phyloP scores from a whole-genome alignment of 78 protist genomes.

The Dictyostelium brefeldianum region DNA sequence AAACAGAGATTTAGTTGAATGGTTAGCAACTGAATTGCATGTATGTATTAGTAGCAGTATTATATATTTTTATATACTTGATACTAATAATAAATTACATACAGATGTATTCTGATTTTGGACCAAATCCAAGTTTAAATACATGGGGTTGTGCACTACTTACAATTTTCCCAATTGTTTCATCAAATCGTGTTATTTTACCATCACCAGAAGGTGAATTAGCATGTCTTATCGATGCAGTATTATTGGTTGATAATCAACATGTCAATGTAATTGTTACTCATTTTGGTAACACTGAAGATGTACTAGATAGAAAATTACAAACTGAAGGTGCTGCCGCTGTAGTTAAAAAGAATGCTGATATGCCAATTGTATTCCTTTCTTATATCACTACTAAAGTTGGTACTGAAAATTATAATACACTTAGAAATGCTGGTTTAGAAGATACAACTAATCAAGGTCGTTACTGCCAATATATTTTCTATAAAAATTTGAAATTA shows the following conservation, averaged over 20 bases:
- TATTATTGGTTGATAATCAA: constrained; percentile 3
- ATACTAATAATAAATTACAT: neutral
- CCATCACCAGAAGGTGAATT: constrained; percentile 83
- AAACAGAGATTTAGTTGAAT: constrained; percentile 73
- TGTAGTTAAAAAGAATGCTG: constrained; percentile 28
- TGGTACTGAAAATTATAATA: constrained; percentile 54
- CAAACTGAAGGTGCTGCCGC: constrained; percentile 77
- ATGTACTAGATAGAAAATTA: constrained; percentile 51
- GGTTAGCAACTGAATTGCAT: constrained; percentile 63
- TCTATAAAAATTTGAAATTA: constrained; percentile 49
- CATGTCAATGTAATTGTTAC: constrained; percentile 67
- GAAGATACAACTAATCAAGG: constrained; percentile 55
- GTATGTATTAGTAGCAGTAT: neutral
- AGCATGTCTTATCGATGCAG: constrained; percentile 75
- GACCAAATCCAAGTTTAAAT: constrained; percentile 68
- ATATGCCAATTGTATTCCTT: constrained; percentile 77
- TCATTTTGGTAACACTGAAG: constrained; percentile 80
- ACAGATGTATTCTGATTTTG: constrained; percentile 74
- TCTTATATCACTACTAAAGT: constrained; percentile 53
- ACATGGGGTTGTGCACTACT: constrained; percentile 81
- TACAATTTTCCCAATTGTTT: constrained; percentile 62
- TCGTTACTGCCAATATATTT: constrained; percentile 79
- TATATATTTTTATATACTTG: neutral
- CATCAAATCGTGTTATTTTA: constrained; percentile 56
- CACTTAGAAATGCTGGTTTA: constrained; percentile 42